Conservation (phyloP, 2,329 filamentous ascomycete genomes). For the Aureobasidium leucospermi region DNA sequence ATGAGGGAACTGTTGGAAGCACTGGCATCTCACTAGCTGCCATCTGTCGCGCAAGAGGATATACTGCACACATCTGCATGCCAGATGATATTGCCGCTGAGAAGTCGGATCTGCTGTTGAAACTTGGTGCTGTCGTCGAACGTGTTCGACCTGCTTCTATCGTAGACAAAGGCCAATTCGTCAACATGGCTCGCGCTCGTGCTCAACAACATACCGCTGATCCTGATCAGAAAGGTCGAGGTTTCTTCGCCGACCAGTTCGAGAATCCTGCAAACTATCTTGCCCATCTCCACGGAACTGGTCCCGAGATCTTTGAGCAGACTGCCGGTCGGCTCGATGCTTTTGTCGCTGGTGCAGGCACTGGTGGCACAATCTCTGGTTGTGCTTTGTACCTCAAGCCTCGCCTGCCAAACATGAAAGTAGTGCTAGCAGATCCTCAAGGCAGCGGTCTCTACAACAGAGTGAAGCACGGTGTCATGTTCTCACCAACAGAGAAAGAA, state of each 20-base stretch:
- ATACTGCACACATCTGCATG: constrained; percentile 96
- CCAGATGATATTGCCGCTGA: constrained; percentile 83
- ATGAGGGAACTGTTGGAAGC: constrained; percentile 93
- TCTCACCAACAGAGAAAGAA: constrained; percentile 78
- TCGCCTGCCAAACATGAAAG: constrained; percentile 51
- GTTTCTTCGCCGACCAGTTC: constrained; percentile 95
- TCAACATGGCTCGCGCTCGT: constrained; percentile 76
- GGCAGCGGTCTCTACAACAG: constrained; percentile 91
- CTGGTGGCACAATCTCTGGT: constrained; percentile 86
- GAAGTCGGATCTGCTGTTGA: constrained; percentile 81
- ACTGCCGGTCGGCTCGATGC: constrained; percentile 68
- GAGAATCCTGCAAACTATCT: constrained; percentile 84
- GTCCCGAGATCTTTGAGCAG: constrained; percentile 81
- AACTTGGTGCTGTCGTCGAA: constrained; percentile 88
- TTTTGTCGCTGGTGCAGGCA: constrained; percentile 89
- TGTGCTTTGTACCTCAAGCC: constrained; percentile 79
- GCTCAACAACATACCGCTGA: constrained; percentile 65
- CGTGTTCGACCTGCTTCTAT: constrained; percentile 86
- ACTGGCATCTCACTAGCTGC: constrained; percentile 93
- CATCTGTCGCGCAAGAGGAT: constrained; percentile 79
- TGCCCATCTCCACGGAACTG: constrained; percentile 75
- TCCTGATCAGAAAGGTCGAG: constrained; percentile 55
- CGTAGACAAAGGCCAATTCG: constrained; percentile 86
- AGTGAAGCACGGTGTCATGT: constrained; percentile 92
- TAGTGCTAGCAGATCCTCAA: constrained; percentile 88